These are phyloP conservation scores for Helianthus tuberosus DNA, from an alignment of 129 eudicot species.

Conservation along the genomic window DNA sequence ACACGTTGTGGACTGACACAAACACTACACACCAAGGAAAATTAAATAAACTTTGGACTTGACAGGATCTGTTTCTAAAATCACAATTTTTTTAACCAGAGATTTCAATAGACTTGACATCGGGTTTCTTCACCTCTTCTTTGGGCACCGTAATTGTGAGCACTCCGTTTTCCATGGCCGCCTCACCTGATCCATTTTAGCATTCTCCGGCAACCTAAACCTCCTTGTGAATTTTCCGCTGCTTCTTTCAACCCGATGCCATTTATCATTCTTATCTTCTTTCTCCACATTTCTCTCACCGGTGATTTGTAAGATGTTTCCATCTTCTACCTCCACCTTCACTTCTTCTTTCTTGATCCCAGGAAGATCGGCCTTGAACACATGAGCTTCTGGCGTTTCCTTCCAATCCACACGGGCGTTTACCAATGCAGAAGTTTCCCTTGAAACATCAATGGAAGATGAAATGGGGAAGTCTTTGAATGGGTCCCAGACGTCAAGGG, in stretches of 20 bases:
- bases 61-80: too few species aligned
- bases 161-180: constrained; percentile 41
- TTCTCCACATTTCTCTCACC: constrained; percentile 48
- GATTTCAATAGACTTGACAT: constrained; percentile 36
- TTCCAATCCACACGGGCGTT: not conserved
- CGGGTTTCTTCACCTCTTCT: constrained; percentile 42
- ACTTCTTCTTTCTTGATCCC: constrained; percentile 46
- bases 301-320: constrained; percentile 25
- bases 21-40: not conserved
- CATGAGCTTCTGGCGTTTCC: not conserved
- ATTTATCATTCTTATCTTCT: constrained; percentile 46
- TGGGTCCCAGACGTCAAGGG: not conserved
- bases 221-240: constrained; percentile 44
- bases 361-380: constrained; percentile 37
- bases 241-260: constrained; percentile 7
- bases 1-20: not conserved
- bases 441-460: too few species aligned
- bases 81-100: constrained; percentile 30
- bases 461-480: not conserved
- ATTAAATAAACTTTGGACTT: too few species aligned
- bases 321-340: constrained; percentile 40
- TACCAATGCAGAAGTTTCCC: not conserved
- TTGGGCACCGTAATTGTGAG: constrained; percentile 41
- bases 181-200: constrained; percentile 39
- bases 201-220: constrained; percentile 49